phyloP scores from a whole-genome alignment of 768 basidiomycete species.

The Mycena galericulata region DNA sequence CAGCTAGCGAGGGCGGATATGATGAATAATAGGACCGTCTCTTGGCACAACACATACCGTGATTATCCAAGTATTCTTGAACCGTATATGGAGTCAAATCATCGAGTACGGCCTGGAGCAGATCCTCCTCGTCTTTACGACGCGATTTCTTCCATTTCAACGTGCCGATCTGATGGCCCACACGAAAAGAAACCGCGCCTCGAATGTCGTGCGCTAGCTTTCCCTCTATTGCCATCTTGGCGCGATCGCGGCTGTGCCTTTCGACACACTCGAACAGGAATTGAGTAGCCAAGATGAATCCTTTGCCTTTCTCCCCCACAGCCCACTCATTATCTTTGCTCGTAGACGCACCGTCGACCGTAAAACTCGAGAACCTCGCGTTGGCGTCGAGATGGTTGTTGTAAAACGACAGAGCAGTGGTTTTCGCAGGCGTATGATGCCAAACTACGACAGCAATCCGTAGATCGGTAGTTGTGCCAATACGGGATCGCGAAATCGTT shows the following conservation, averaged over 20 bases:
- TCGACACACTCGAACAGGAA: background rate
- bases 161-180: constrained; percentile 17
- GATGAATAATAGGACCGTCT: background rate
- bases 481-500: constrained; percentile 4
- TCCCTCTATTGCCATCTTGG: background rate
- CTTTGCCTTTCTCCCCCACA: constrained; percentile 22
- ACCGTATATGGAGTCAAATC: constrained; percentile 5
- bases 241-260: too few relatives aligned
- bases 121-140: constrained; percentile 4
- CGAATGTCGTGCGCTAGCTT: background rate
- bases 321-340: constrained; percentile 9
- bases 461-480: background rate
- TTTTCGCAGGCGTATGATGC: background rate
- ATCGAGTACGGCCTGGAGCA: constrained; percentile 9
- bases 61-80: background rate
- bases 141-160: constrained; percentile 23
- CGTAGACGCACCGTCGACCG: constrained; percentile 16
- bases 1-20: background rate
- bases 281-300: constrained; percentile 14
- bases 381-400: constrained; percentile 17
- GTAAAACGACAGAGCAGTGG: background rate
- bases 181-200: constrained; percentile 6
- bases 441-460: constrained; percentile 4
- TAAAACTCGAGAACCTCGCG: constrained; percentile 2
- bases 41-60: background rate